phyloP scores from a whole-genome alignment of 768 basidiomycete species.

The Termitomyces sp. region DNA sequence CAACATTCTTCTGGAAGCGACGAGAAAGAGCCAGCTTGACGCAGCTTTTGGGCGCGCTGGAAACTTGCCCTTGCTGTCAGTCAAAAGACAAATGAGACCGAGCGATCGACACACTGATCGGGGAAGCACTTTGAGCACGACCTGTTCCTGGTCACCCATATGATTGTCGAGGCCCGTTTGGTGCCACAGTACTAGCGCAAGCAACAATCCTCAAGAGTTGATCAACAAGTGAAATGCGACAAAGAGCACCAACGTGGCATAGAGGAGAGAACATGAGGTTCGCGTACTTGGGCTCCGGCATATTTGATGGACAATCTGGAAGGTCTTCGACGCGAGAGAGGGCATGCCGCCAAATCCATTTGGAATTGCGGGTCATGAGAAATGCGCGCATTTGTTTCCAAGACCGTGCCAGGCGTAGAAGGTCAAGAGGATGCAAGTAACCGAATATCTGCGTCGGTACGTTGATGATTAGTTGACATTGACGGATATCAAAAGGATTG shows the following conservation, averaged over 20 bases:
- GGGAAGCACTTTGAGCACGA: slow-evolving; percentile 19
- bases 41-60: slow-evolving; percentile 12
- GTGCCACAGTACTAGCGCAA: slow-evolving; percentile 15
- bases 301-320: slow-evolving; percentile 39
- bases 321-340: slow-evolving; percentile 33
- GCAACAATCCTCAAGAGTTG: slow-evolving; percentile 3
- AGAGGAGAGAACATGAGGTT: slow-evolving; percentile 38
- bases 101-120: slow-evolving; percentile 11
- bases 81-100: background rate
- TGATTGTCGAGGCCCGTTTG: slow-evolving; percentile 15
- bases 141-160: slow-evolving; percentile 17
- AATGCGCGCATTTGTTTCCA: slow-evolving; percentile 36
- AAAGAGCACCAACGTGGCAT: slow-evolving; percentile 36
- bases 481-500: background rate
- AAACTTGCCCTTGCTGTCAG: slow-evolving; percentile 7
- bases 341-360: slow-evolving; percentile 38
- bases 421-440: slow-evolving; percentile 39
- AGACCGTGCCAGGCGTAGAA: slow-evolving; percentile 41
- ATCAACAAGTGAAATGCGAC: slow-evolving; percentile 2
- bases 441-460: slow-evolving; percentile 31
- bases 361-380: slow-evolving; percentile 37
- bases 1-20: slow-evolving; percentile 14
- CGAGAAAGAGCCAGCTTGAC: slow-evolving; percentile 1
- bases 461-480: background rate
- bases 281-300: slow-evolving; percentile 43